These are phyloP conservation scores for Sarcodon sp. DNA, from an alignment of 768 basidiomycete genomes.

Conservation along the genomic window DNA sequence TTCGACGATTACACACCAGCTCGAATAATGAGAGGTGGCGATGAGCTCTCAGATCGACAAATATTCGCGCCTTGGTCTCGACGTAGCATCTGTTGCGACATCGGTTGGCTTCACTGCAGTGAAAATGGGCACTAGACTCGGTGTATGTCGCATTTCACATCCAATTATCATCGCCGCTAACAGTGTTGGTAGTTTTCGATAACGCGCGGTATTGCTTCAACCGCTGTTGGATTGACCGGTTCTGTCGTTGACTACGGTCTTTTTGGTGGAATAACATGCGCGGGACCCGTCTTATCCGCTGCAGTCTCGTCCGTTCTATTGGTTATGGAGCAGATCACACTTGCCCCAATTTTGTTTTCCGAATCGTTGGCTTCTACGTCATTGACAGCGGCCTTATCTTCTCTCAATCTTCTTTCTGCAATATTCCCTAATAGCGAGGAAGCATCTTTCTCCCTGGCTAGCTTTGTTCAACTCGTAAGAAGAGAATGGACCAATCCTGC, in stretches of 20 bases:
- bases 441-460: slow-evolving; percentile 68
- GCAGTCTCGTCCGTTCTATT: slow-evolving; percentile 50
- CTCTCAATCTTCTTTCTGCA: slow-evolving; percentile 58
- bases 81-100: slow-evolving; percentile 50
- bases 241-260: slow-evolving; percentile 52
- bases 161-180: slow-evolving; percentile 1
- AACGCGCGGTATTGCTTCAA: slow-evolving; percentile 45
- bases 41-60: slow-evolving; percentile 26
- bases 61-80: slow-evolving; percentile 43
- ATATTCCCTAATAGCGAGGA: slow-evolving; percentile 70
- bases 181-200: slow-evolving; percentile 43
- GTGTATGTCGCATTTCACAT: slow-evolving; percentile 30
- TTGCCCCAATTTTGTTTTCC: slow-evolving; percentile 62
- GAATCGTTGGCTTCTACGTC: slow-evolving; percentile 71
- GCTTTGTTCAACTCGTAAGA: slow-evolving; percentile 71
- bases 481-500: slow-evolving; percentile 58
- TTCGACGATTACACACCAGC: not conserved
- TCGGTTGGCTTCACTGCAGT: slow-evolving; percentile 56
- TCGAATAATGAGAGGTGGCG: not conserved
- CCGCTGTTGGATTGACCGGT: slow-evolving; percentile 45
- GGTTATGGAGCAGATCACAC: slow-evolving; percentile 56
- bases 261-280: slow-evolving; percentile 47
- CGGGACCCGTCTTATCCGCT: slow-evolving; percentile 41
- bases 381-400: slow-evolving; percentile 59
- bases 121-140: slow-evolving; percentile 55